Evolutionary conservation across 1,284 basidiomycete species (phyloP), one percentile per base, ranked within the genome.

Genomic region (Leccinum angustisporum): DNA sequence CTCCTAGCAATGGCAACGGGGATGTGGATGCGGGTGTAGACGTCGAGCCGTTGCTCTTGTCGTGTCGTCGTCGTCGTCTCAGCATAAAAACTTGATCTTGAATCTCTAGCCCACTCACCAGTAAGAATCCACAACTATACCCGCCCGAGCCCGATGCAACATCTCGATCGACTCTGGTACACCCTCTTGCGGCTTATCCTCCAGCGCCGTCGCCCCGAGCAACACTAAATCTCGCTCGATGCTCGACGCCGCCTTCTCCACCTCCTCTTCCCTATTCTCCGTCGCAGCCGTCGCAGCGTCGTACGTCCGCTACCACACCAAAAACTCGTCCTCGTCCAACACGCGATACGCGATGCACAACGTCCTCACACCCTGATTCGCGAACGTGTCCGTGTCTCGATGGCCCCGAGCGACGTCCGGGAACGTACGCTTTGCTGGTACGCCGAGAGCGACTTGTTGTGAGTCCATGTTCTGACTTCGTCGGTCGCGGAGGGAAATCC

Each of bases 81-180:
- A 38, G 30, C 31, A 54, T 10, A 1, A 4, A 46, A 21, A 21
- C 21, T 21, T 21, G 21, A 21, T 21, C 21, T 46, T 11, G 10
- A 7, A 18, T 11, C 10, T 46, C 18, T 21, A 6, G 18, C 18
- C 43, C 55, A 27, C 55, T 58, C 61, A 88, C 90, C 91, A 36
- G 94, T 96, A 60, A 96, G 78, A 73, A 96, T 95, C 96, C 97
- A 99, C 3, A 99, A 78, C 78, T 98, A 99, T 98, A 8, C 96
- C 96, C 0, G 21, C 21, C 21, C 21, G 21, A 21, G 96, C 97
- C 50, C 85, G 81, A 72, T 98, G 96, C 18, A 99, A 80, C 62
- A 84, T 91, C 68, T 95, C 94, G 68, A 99, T 98, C 0, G 97
- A 91, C 63, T 97, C 95, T 0, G 97, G 97, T 1, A 99, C 96